Conservation (phyloP, 2,329 filamentous ascomycete species). For the Trichoderma sp. region DNA sequence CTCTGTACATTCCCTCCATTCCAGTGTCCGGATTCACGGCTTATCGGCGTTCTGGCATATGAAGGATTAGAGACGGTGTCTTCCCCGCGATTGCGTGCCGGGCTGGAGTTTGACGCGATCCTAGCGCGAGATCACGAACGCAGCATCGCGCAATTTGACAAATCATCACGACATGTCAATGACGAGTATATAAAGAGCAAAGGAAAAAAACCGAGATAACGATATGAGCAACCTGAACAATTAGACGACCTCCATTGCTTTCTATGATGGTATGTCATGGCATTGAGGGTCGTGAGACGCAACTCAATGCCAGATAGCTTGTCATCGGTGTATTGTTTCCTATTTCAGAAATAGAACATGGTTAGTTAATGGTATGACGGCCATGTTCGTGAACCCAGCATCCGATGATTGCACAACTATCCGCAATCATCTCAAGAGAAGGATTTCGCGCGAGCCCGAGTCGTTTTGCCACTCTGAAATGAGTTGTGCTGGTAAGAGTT, state of each 20-base stretch:
- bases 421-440: background rate
- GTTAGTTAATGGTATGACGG: background rate
- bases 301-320: background rate
- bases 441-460: background rate
- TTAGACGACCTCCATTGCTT: background rate
- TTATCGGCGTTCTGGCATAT: background rate
- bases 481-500: background rate
- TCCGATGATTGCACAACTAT: background rate
- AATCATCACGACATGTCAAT: background rate
- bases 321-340: background rate
- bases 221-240: background rate
- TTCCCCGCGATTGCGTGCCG: conserved; percentile 19
- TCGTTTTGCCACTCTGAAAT: background rate
- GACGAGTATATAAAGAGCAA: background rate
- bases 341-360: background rate
- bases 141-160: conserved; percentile 1
- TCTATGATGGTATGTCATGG: background rate
- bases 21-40: background rate
- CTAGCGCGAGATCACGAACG: background rate
- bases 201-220: background rate
- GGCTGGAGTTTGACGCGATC: conserved; percentile 12
- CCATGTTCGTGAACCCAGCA: background rate
- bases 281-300: too few relatives aligned
- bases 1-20: background rate
- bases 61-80: background rate